These are phyloP conservation scores for Pseudognaphalium luteoalbum DNA, from an alignment of 129 eudicot genomes.

Conservation along the genomic window DNA sequence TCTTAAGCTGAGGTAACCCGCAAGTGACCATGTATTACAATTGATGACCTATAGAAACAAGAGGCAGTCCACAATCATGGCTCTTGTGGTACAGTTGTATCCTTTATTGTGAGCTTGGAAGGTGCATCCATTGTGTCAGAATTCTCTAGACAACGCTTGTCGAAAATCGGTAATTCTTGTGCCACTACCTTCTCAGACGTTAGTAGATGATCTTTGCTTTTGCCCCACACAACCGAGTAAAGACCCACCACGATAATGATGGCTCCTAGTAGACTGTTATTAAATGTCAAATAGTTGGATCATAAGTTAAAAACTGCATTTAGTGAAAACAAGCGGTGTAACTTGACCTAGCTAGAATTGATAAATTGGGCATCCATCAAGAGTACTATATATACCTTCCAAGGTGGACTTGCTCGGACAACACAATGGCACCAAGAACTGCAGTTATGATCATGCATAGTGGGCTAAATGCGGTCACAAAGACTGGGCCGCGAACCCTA, in stretches of 20 bases:
- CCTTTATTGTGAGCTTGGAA: slow-evolving; percentile 9
- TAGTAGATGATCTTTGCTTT: slow-evolving; percentile 63
- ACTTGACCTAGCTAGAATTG: neutral
- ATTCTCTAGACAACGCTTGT: neutral
- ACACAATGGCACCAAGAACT: slow-evolving; percentile 63
- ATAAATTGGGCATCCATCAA: neutral
- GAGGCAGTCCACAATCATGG: slow-evolving; percentile 18
- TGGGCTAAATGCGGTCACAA: slow-evolving; percentile 94
- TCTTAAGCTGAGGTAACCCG: slow-evolving; percentile 15
- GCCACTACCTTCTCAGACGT: slow-evolving; percentile 38
- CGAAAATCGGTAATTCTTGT: slow-evolving; percentile 54
- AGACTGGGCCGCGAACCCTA: slow-evolving; percentile 78
- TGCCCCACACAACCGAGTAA: slow-evolving; percentile 95
- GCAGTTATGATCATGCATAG: slow-evolving; percentile 89
- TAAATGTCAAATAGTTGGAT: slow-evolving; percentile 8
- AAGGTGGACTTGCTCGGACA: slow-evolving; percentile 78
- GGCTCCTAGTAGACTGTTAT: slow-evolving; percentile 78
- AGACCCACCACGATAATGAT: slow-evolving; percentile 75
- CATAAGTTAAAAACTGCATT: neutral
- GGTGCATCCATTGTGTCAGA: slow-evolving; percentile 27
- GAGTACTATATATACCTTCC: slow-evolving; percentile 77
- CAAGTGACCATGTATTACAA: slow-evolving; percentile 10
- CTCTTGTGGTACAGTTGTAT: slow-evolving; percentile 23
- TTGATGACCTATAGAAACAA: neutral
- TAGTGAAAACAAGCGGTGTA: neutral